Conservation (phyloP, 768 basidiomycete genomes). For the Psilocybe tampanensis region DNA sequence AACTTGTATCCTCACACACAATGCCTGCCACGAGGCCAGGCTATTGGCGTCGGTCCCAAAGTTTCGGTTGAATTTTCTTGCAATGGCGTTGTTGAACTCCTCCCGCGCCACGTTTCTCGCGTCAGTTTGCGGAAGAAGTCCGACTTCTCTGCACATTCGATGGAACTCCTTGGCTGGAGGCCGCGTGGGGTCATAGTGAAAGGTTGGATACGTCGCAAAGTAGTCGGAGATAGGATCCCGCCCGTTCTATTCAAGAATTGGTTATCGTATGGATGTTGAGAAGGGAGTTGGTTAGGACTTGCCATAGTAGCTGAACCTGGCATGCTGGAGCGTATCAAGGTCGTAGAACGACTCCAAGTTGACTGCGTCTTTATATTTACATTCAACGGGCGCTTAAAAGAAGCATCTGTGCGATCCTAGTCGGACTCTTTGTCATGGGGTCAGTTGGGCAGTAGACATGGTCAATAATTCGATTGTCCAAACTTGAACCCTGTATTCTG, state of each 20-base stretch:
- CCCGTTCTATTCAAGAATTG: not conserved
- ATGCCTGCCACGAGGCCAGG: slow-evolving; percentile 28
- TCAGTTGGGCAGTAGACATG: too few species aligned
- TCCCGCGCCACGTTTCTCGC: slow-evolving; percentile 16
- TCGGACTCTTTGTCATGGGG: not conserved
- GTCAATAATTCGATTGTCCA: too few species aligned
- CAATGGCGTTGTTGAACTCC: slow-evolving; percentile 30
- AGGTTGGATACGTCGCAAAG: slow-evolving; percentile 22
- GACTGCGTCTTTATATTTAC: not conserved
- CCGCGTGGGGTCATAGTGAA: slow-evolving; percentile 20
- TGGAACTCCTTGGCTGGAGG: slow-evolving; percentile 29
- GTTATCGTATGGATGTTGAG: not conserved
- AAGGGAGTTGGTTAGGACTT: not conserved
- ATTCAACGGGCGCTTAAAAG: slow-evolving; percentile 8
- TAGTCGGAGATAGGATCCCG: slow-evolving; percentile 16
- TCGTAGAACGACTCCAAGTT: not conserved
- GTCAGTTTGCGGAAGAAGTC: not conserved
- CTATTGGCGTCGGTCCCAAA: slow-evolving; percentile 35
- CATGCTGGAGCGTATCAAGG: not conserved
- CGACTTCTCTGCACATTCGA: slow-evolving; percentile 19
- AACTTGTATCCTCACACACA: slow-evolving; percentile 29
- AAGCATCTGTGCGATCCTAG: not conserved
- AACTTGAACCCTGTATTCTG: too few species aligned
- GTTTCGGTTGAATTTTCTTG: slow-evolving; percentile 31
- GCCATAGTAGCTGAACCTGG: not conserved